Evolutionary conservation across 2,329 filamentous ascomycete species (phyloP).

Genomic region (Aspergillus hiratsukae): DNA sequence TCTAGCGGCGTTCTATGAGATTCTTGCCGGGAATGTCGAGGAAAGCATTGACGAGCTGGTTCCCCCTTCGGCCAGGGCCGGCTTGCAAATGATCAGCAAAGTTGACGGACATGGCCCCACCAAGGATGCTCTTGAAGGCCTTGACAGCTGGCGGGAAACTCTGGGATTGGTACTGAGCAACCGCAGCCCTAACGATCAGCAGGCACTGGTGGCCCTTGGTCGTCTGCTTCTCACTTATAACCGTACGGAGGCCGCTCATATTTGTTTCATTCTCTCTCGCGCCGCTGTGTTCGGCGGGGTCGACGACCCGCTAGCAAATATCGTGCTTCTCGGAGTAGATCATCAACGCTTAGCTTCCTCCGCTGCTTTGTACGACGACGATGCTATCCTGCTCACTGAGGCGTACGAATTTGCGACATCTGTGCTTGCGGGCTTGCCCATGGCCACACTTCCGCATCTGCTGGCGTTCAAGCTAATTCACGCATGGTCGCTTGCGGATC

Average conservation of each 20-base stretch:
- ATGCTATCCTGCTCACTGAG: conserved; percentile 90
- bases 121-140: conserved; percentile 72
- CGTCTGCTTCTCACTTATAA: conserved; percentile 80
- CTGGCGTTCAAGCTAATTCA: conserved; percentile 89
- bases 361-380: conserved; percentile 72
- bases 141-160: conserved; percentile 94
- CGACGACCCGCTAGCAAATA: conserved; percentile 72
- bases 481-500: conserved; percentile 76
- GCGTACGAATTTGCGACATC: conserved; percentile 88
- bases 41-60: conserved; percentile 96
- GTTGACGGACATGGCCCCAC: conserved; percentile 56
- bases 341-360: conserved; percentile 62
- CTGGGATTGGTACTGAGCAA: conserved; percentile 82
- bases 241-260: conserved; percentile 83
- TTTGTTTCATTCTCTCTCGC: conserved; percentile 86
- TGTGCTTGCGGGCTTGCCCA: conserved; percentile 56
- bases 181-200: conserved; percentile 71
- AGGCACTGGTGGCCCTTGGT: conserved; percentile 74
- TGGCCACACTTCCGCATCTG: conserved; percentile 69
- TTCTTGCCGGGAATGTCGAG: conserved; percentile 88
- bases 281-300: conserved; percentile 71
- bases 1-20: conserved; percentile 84
- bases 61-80: conserved; percentile 83
- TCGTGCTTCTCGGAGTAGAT: conserved; percentile 82
- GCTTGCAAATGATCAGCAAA: conserved; percentile 83